phyloP scores from a whole-genome alignment of 768 basidiomycete species.

The Suillus spraguei region DNA sequence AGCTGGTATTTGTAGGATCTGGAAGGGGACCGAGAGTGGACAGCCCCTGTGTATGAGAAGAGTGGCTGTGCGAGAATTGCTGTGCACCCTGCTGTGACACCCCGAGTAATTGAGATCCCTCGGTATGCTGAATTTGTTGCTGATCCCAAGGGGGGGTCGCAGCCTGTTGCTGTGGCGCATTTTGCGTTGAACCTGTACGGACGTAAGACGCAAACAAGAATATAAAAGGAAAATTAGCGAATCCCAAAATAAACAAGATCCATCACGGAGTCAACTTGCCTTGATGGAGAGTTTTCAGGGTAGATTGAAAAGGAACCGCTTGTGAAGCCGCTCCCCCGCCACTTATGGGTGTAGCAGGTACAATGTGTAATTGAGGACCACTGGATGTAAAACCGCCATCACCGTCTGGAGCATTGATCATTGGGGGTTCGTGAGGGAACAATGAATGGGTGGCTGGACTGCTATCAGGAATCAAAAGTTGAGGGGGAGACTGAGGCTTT shows the following conservation, averaged over 20 bases:
- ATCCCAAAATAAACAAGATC: constrained; percentile 36
- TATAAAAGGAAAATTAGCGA: constrained; percentile 29
- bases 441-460: constrained; percentile 42
- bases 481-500: constrained; percentile 68
- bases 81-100: constrained; percentile 32
- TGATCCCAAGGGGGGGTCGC: constrained; percentile 39
- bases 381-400: constrained; percentile 46
- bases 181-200: constrained; percentile 35
- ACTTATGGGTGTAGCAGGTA: constrained; percentile 80
- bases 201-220: constrained; percentile 26
- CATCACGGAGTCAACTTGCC: constrained; percentile 44
- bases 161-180: constrained; percentile 34
- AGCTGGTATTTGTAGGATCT: constrained; percentile 40
- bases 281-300: constrained; percentile 52
- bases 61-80: constrained; percentile 37
- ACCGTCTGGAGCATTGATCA: constrained; percentile 65
- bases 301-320: constrained; percentile 53
- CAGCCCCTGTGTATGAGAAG: constrained; percentile 37
- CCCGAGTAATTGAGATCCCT: constrained; percentile 32
- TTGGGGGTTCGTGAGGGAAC: constrained; percentile 46
- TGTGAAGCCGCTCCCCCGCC: constrained; percentile 54
- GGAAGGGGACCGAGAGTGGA: constrained; percentile 35
- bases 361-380: constrained; percentile 74
- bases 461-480: constrained; percentile 57
- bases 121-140: constrained; percentile 38